These are phyloP conservation scores for Cyamopsis tetragonoloba DNA, from an alignment of 306 rosid species.

Conservation along the genomic window DNA sequence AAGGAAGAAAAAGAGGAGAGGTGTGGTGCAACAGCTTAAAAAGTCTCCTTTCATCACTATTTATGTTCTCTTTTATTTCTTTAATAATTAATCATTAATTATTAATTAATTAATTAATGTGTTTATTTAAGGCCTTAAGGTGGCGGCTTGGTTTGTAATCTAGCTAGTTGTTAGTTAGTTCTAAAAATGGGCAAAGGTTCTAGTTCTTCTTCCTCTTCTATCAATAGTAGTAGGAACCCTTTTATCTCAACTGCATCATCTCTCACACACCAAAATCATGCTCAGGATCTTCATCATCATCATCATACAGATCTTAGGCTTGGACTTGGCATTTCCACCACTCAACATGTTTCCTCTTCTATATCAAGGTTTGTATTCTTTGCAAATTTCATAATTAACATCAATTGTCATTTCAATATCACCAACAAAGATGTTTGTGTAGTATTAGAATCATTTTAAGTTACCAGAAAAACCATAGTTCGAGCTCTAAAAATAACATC, in stretches of 20 bases:
- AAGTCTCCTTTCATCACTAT: slow-evolving; percentile 13
- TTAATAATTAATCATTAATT: too few relatives aligned
- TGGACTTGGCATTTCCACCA: slow-evolving; percentile 49
- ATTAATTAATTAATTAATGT: too few relatives aligned
- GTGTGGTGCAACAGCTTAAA: slow-evolving; percentile 35
- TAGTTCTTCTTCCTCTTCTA: slow-evolving; percentile 48
- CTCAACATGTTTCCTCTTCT: slow-evolving; percentile 39
- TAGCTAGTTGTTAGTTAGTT: neutral
- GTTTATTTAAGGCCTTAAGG: slow-evolving; percentile 27
- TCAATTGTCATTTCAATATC: neutral
- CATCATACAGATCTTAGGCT: slow-evolving; percentile 65
- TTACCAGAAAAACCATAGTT: too few relatives aligned
- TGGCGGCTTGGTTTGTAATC: slow-evolving; percentile 47
- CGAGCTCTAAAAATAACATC: too few relatives aligned
- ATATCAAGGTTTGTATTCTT: slow-evolving; percentile 34
- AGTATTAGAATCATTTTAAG: too few relatives aligned
- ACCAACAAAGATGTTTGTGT: too few relatives aligned
- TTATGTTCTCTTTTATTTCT: neutral
- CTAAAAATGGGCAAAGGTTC: slow-evolving; percentile 47
- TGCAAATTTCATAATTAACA: neutral
- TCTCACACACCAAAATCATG: slow-evolving; percentile 23
- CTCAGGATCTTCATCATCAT: slow-evolving; percentile 28
- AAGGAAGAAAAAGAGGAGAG: slow-evolving; percentile 30
- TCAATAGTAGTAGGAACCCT: slow-evolving; percentile 29
- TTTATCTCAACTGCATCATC: slow-evolving; percentile 38